Evolutionary conservation across 2,329 filamentous ascomycete genomes (phyloP), one percentile per base, ranked within the genome.

Genomic region (Periconia sp.): DNA sequence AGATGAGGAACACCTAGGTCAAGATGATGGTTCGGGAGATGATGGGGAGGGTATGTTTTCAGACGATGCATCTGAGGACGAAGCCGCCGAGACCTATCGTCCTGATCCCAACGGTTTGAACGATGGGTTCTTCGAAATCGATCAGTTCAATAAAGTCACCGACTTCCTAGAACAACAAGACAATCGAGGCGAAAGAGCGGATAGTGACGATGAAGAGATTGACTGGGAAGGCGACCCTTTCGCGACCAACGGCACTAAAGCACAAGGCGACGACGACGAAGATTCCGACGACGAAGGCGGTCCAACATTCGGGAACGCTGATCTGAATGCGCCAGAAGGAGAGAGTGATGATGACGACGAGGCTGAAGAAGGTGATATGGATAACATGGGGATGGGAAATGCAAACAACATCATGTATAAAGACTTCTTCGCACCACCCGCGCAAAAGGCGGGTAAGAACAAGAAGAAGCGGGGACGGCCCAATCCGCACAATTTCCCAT

Each of bases 61-160:
- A 1, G 72, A 74, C 9, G 79, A 81, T 1, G 75, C 75, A 2
- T 63, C 60, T 6, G 65, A 67, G 11, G 67, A 81, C 18, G 76
- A 79, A 43, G 72, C 77, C 5, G 73, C 76, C 1, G 81, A 82
- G 46, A 82, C 83, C 40, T 87, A 88, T 55, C 77, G 85, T 9
- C 81, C 87, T 62, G 92, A 97, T 66, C 86, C 86, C 3, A 82
- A 94, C 68, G 91, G 92, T 7, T 84, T 99, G 31, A 97, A 99
- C 67, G 94, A 99, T 69, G 93, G 92, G 6, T 99, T 99, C 78
- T 99, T 99, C 77, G 96, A 91, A 15, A 93, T 99, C 65, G 92
- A 97, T 66, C 87, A 95, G 55, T 99, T 99, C 82, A 99, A 99
- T 80, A 91, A 88, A 70, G 90, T 95, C 70, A 91, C 92, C 1